Base-by-base conservation (phyloP, 108 stramenopile species). In the Nitzschia sp. region DNA sequence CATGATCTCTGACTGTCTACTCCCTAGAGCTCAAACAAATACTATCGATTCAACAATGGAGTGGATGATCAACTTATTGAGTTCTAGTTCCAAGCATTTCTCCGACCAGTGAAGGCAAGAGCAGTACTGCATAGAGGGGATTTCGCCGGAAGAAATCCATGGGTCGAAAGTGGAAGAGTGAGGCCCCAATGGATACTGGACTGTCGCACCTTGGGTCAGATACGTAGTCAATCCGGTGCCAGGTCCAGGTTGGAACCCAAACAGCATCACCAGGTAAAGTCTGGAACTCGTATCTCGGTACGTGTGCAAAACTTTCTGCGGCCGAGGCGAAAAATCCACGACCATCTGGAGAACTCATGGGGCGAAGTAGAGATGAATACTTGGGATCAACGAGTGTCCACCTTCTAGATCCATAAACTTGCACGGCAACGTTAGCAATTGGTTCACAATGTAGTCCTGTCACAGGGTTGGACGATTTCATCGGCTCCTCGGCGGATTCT, bases 121-220 rank as follows among this genome's bases (percentile, higher is more conserved):
- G 72, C 42, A 89, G 38, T 8, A 82, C 54, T 19, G 91, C 88
- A 79, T 88, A 92, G 25, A 91, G 57, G 20, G 91, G 88, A 69
- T 88, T 86, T 40, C 83, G 68, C 12, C 54, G 53, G 0, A 81
- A 22, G 72, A 79, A 92, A 21, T 86, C 81, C 12, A 14, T 52
- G 3, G 85, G 82, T 50, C 87, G 87, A 78, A 95, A 92, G 76
- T 95, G 91, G 81, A 95, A 95, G 21, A 95, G 59, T n/a, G 91
- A 92, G 42, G 82, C 90, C 8, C 79, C 86, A 66, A 95, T 76
- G 9, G 94, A 77, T 6, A 90, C 43, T 42, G 55, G 8, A 39
- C 51, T 53, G 25, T 53, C 22, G 0, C 0, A 43, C 17, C 55
- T 29, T n/a, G 54, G 41, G 61, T 25, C 41, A n/a, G 67, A 37